Percentiles rank a stretch among this genome's conserved stretches.
Conservation (phyloP, 2,329 filamentous ascomycete species). For the Trichoderma oligosporum region DNA sequence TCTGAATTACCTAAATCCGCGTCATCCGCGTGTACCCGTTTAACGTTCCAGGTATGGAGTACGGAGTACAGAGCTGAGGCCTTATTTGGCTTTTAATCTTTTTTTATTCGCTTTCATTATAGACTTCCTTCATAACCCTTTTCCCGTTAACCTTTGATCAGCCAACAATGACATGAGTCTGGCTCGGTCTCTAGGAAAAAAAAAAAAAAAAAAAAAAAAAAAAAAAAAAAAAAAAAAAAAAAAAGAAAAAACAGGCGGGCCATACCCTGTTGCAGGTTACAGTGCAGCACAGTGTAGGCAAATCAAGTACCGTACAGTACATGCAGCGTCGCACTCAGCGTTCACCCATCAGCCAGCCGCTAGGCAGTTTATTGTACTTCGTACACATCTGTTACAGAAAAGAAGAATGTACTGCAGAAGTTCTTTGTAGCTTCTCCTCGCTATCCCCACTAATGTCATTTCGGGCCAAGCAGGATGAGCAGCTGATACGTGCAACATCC, state of each 20-base stretch:
- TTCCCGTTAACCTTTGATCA: neutral
- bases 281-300: conserved; percentile 13
- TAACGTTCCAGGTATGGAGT: neutral
- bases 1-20: neutral
- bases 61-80: neutral
- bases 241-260: neutral
- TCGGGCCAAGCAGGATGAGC: conserved; percentile 1
- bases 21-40: conserved; percentile 17
- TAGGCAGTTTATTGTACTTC: neutral
- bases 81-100: too few relatives aligned
- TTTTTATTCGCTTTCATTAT: neutral
- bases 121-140: neutral
- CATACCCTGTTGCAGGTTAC: conserved; percentile 17
- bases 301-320: neutral
- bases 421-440: neutral
- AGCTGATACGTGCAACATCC: conserved; percentile 14
- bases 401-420: neutral
- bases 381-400: neutral
- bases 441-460: neutral
- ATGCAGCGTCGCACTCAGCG: conserved; percentile 11
- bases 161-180: neutral
- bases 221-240: neutral
- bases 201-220: neutral
- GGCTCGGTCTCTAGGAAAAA: neutral
- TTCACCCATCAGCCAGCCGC: neutral